A percentile compares a stretch with the other conserved stretches of the same genome.
Evolutionary conservation across 179 eudicot genomes (phyloP).

Genomic region (Spergularia azorica): DNA sequence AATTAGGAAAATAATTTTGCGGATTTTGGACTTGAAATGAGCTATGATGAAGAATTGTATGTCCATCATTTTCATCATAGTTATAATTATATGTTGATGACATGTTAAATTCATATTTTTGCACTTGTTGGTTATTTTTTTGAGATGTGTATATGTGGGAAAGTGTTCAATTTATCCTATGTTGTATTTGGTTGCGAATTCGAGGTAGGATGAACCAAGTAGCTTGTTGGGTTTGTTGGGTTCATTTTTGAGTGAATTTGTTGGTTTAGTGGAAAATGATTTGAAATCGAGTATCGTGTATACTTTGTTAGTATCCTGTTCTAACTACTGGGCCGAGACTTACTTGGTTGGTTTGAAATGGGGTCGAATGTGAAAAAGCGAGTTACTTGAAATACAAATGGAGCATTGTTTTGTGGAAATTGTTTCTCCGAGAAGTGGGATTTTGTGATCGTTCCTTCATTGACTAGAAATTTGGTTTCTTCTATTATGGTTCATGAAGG

Average conservation of each 20-base stretch:
- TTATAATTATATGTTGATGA: neutral
- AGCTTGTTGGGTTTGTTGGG: neutral
- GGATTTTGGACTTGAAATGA: neutral
- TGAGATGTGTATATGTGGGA: neutral
- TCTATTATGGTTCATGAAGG: conserved; percentile 13
- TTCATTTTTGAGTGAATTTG: neutral
- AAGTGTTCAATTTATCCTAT: neutral
- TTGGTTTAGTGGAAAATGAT: neutral
- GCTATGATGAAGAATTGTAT: neutral
- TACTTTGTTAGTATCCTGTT: no score
- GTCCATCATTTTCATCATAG: neutral
- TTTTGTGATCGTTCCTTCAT: conserved; percentile 1
- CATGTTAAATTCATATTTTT: no score
- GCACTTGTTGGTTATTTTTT: no score
- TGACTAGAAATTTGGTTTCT: neutral
- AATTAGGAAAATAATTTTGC: neutral
- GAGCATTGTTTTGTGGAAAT: neutral
- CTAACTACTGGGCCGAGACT: neutral
- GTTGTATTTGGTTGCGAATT: neutral
- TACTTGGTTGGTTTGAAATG: neutral
- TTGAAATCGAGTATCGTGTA: no score
- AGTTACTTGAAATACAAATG: no score
- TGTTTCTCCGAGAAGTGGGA: no score
- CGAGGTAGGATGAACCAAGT: neutral
- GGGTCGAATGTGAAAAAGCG: no score